These are phyloP conservation scores for Lactuca saligna DNA, from an alignment of 129 eudicot genomes.

Conservation along the genomic window DNA sequence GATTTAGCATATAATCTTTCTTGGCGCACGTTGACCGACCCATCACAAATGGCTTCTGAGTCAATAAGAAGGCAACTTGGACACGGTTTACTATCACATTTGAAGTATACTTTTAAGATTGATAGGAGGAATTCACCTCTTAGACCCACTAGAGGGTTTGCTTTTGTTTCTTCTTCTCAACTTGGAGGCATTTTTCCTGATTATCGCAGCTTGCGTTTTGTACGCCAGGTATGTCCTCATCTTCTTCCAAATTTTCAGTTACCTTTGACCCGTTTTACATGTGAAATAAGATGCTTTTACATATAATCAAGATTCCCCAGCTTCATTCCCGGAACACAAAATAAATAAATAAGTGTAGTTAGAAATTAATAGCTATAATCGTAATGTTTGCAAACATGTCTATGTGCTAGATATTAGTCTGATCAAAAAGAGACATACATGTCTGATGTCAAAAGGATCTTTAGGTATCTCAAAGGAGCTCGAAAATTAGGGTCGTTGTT, in stretches of 20 bases:
- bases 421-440: too few relatives aligned
- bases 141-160: constrained; percentile 87
- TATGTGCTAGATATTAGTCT: too few relatives aligned
- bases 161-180: constrained; percentile 70
- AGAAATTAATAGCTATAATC: too few relatives aligned
- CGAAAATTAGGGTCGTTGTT: too few relatives aligned
- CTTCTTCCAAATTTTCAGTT: neutral
- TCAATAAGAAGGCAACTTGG: constrained; percentile 92
- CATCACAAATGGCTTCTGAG: constrained; percentile 75
- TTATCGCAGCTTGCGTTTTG: constrained; percentile 68
- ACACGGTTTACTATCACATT: constrained; percentile 65
- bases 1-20: constrained; percentile 70
- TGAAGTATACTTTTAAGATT: constrained; percentile 73
- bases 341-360: too few relatives aligned
- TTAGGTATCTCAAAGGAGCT: too few relatives aligned
- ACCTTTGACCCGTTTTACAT: neutral
- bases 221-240: constrained; percentile 71
- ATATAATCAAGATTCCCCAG: neutral
- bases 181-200: constrained; percentile 88
- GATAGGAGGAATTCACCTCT: constrained; percentile 79
- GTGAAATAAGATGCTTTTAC: neutral
- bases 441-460: too few relatives aligned
- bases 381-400: too few relatives aligned
- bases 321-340: too few relatives aligned
- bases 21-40: constrained; percentile 79